Percentiles rank a stretch among this genome's conserved stretches.
Evolutionary conservation across 306 rosid genomes (phyloP).

Genomic region (Rosa lucieae): DNA sequence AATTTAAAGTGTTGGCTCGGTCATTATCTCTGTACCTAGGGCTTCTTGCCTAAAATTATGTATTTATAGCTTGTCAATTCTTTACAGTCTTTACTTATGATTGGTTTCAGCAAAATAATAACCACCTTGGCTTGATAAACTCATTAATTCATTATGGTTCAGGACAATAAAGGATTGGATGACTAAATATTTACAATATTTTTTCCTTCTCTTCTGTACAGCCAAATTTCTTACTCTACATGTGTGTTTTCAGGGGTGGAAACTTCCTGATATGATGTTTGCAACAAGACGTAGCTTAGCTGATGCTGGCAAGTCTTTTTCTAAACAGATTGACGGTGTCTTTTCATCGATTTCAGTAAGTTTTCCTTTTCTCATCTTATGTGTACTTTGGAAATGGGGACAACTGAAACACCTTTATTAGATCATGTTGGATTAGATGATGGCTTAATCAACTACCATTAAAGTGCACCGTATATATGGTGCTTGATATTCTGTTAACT

Average conservation of each 20-base stretch:
- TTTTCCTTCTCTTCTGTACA: constrained; percentile 9
- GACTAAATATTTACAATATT: not conserved
- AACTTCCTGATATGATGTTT: constrained; percentile 93
- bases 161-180: not conserved
- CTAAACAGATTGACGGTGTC: constrained; percentile 71
- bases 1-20: not conserved
- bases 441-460: not conserved
- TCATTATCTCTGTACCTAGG: not conserved
- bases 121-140: not conserved
- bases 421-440: not conserved
- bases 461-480: not conserved
- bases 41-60: not conserved
- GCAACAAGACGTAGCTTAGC: constrained; percentile 86
- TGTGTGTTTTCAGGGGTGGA: constrained; percentile 73
- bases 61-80: not conserved
- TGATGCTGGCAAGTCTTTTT: constrained; percentile 73
- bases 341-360: constrained; percentile 69
- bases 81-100: not conserved
- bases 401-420: not conserved
- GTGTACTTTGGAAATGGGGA: not conserved
- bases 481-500: not conserved
- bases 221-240: not conserved
- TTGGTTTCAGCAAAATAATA: not conserved
- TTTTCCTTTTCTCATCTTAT: not conserved
- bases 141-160: not conserved